Conservation (phyloP, 2,329 filamentous ascomycete genomes). For the Fusarium aywerte region DNA sequence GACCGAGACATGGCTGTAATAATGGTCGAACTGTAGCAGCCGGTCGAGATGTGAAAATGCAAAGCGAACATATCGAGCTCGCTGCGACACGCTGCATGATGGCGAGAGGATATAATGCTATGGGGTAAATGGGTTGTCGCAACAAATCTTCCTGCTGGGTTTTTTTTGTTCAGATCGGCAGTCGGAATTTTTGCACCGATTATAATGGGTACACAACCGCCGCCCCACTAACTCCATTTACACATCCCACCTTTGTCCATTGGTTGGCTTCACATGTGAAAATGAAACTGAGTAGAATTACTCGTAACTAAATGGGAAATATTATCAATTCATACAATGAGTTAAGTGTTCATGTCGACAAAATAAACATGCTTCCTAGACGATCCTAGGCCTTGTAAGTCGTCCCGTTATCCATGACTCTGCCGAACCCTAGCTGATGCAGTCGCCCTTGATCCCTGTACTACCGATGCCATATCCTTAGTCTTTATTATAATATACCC, state of each 20-base stretch:
- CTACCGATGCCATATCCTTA: not conserved
- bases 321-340: not conserved
- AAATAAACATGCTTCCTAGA: conserved; percentile 28
- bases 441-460: conserved; percentile 10
- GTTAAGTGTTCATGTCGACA: conserved; percentile 1
- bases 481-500: conserved; percentile 18
- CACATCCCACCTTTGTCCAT: not conserved
- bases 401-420: conserved; percentile 5
- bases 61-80: conserved; percentile 44
- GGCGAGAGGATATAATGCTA: conserved; percentile 3
- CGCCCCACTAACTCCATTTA: not conserved
- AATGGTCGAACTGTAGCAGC: conserved; percentile 20
- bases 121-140: not conserved
- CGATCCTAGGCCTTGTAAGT: conserved; percentile 22
- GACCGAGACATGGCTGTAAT: conserved; percentile 50
- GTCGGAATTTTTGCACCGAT: conserved; percentile 39
- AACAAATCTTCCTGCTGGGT: conserved; percentile 11
- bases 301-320: not conserved
- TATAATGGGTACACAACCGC: conserved; percentile 1
- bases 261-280: not conserved
- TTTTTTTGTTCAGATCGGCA: conserved; percentile 30
- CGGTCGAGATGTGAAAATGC: conserved; percentile 32
- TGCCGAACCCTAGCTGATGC: conserved; percentile 13
- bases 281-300: not conserved
- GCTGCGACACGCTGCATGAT: conserved; percentile 42